A percentile compares a stretch with the other conserved stretches of the same genome.
phyloP scores from a whole-genome alignment of 495 filamentous ascomycete species.

The Penicillium paradoxum region DNA sequence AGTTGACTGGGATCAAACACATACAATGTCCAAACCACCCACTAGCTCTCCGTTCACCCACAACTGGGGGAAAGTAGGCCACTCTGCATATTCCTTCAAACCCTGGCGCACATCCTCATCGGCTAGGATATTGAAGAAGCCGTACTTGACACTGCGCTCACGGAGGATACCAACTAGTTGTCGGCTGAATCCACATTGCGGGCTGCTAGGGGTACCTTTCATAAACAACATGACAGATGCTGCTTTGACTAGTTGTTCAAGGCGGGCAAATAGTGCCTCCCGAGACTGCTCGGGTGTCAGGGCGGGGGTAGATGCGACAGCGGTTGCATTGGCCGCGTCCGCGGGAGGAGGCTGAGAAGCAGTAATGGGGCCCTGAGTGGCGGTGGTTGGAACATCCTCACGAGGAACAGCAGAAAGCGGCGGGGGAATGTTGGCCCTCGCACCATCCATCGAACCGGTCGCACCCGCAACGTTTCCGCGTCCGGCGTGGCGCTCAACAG shows the following conservation, averaged over 20 bases:
- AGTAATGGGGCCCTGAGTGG: slow-evolving; percentile 39
- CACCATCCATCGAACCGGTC: slow-evolving; percentile 20
- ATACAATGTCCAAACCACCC: slow-evolving; percentile 93
- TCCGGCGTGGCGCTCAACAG: slow-evolving; percentile 75
- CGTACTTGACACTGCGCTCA: slow-evolving; percentile 87
- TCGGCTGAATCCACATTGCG: slow-evolving; percentile 92
- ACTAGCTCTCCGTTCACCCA: slow-evolving; percentile 79
- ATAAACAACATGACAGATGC: slow-evolving; percentile 96
- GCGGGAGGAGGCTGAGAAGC: slow-evolving; percentile 44
- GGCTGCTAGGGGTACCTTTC: slow-evolving; percentile 76
- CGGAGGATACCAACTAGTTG: slow-evolving; percentile 81
- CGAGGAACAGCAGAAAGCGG: slow-evolving; percentile 43
- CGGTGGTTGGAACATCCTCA: slow-evolving; percentile 34
- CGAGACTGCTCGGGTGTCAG: slow-evolving; percentile 55
- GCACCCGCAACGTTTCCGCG: slow-evolving; percentile 16
- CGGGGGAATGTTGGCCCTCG: slow-evolving; percentile 48
- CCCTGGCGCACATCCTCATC: slow-evolving; percentile 97
- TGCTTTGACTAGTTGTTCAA: slow-evolving; percentile 79
- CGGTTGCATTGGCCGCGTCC: slow-evolving; percentile 23
- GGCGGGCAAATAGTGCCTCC: slow-evolving; percentile 72
- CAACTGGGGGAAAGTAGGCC: slow-evolving; percentile 94
- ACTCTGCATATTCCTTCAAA: slow-evolving; percentile 89
- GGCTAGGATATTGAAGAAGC: slow-evolving; percentile 97
- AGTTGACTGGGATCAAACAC: slow-evolving; percentile 32
- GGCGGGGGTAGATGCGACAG: slow-evolving; percentile 25